phyloP scores from a whole-genome alignment of 1,284 basidiomycete species.

The Rugiboletus extremiorientalis region DNA sequence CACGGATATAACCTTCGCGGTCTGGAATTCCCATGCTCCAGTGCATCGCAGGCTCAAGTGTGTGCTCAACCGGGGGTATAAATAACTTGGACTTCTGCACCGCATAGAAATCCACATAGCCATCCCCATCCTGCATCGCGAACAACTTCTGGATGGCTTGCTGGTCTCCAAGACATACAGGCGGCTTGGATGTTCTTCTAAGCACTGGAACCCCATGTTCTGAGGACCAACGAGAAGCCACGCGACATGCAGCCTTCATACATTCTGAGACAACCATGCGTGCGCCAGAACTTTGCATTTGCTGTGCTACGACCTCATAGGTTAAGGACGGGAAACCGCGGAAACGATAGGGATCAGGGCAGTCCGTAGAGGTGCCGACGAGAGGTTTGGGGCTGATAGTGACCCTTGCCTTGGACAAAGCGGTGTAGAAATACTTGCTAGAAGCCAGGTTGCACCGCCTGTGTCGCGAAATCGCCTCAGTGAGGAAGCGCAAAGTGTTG shows the following conservation, averaged over 20 bases:
- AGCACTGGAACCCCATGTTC: slow-evolving; percentile 66
- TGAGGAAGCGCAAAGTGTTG: slow-evolving; percentile 27
- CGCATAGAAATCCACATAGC: slow-evolving; percentile 41
- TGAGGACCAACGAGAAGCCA: slow-evolving; percentile 72
- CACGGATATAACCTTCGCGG: slow-evolving; percentile 78
- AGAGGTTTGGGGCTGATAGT: slow-evolving; percentile 30
- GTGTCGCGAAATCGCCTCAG: slow-evolving; percentile 22
- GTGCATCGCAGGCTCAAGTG: slow-evolving; percentile 60
- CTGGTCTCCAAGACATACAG: slow-evolving; percentile 35
- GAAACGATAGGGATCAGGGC: slow-evolving; percentile 42
- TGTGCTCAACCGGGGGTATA: slow-evolving; percentile 44
- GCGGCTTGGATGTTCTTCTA: slow-evolving; percentile 54
- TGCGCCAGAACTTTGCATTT: slow-evolving; percentile 40
- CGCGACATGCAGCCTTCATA: slow-evolving; percentile 83
- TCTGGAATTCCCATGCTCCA: slow-evolving; percentile 68
- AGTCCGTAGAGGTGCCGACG: slow-evolving; percentile 27
- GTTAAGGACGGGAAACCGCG: slow-evolving; percentile 57
- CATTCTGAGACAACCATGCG: slow-evolving; percentile 71
- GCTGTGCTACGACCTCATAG: slow-evolving; percentile 41
- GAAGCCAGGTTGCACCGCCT: slow-evolving; percentile 21
- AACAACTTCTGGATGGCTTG: slow-evolving; percentile 39
- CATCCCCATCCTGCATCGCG: slow-evolving; percentile 41
- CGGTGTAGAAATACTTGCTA: slow-evolving; percentile 28
- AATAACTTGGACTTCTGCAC: slow-evolving; percentile 36
- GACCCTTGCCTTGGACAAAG: slow-evolving; percentile 26